phyloP scores from a whole-genome alignment of 768 basidiomycete genomes.

The Coprinopsis sp. region DNA sequence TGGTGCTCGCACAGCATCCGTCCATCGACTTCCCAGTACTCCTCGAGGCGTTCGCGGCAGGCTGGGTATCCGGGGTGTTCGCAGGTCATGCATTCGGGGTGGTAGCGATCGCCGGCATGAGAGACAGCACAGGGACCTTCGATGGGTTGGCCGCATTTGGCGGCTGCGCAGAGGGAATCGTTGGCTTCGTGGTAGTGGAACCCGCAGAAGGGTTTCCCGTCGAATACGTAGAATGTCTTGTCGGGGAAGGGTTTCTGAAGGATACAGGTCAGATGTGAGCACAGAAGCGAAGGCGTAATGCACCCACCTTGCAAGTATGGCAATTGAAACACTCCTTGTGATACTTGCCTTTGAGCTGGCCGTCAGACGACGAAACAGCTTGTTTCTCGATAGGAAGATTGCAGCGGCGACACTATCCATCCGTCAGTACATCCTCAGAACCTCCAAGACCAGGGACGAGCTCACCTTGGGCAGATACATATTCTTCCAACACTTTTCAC shows the following conservation, averaged over 20 bases:
- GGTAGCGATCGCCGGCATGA: slow-evolving; percentile 74
- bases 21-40: slow-evolving; percentile 89
- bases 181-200: slow-evolving; percentile 94
- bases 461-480: slow-evolving; percentile 90
- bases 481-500: slow-evolving; percentile 92
- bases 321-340: slow-evolving; percentile 92
- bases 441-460: slow-evolving; percentile 3
- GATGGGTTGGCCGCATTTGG: slow-evolving; percentile 79
- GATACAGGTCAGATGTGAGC: slow-evolving; percentile 7
- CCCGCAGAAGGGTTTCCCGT: slow-evolving; percentile 85
- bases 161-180: slow-evolving; percentile 78
- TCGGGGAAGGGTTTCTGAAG: slow-evolving; percentile 67
- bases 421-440: not conserved
- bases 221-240: slow-evolving; percentile 87
- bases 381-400: slow-evolving; percentile 83
- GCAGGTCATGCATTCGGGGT: slow-evolving; percentile 85
- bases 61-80: slow-evolving; percentile 51
- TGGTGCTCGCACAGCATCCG: slow-evolving; percentile 86
- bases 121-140: slow-evolving; percentile 92
- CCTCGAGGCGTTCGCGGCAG: slow-evolving; percentile 57
- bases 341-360: slow-evolving; percentile 94
- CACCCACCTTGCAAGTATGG: slow-evolving; percentile 65
- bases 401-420: slow-evolving; percentile 77
- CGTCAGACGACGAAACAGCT: slow-evolving; percentile 87
- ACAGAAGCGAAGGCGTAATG: slow-evolving; percentile 3